Percentiles rank a stretch among this genome's conserved stretches.
Conservation (phyloP, 495 filamentous ascomycete genomes). For the Annulohypoxylon bovei region DNA sequence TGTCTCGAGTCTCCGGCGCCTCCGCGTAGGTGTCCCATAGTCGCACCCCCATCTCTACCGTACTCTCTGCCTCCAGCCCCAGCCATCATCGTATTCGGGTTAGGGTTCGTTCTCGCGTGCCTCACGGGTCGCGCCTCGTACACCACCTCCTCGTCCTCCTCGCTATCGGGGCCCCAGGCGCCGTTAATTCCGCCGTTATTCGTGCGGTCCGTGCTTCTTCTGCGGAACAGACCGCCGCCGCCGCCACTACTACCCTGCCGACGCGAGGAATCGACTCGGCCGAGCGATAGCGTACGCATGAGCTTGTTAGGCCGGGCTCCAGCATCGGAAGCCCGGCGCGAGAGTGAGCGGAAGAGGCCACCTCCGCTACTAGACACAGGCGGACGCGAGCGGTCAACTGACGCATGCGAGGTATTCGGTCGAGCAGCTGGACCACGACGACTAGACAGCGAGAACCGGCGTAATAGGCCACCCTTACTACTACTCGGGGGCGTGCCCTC, state of each 20-base stretch:
- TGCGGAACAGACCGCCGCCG: slow-evolving; percentile 48
- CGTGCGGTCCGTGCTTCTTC: slow-evolving; percentile 56
- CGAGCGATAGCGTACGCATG: slow-evolving; percentile 71
- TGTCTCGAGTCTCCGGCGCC: slow-evolving; percentile 35
- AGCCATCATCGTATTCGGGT: not conserved
- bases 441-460: slow-evolving; percentile 51
- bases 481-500: slow-evolving; percentile 44
- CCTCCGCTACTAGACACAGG: slow-evolving; percentile 42
- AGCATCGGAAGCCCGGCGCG: slow-evolving; percentile 47
- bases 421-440: slow-evolving; percentile 35
- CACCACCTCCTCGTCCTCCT: slow-evolving; percentile 50
- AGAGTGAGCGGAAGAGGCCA: slow-evolving; percentile 51
- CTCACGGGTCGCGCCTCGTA: slow-evolving; percentile 39
- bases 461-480: slow-evolving; percentile 47
- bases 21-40: slow-evolving; percentile 50
- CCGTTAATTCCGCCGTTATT: slow-evolving; percentile 65
- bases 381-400: slow-evolving; percentile 45
- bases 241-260: slow-evolving; percentile 61
- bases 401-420: slow-evolving; percentile 32
- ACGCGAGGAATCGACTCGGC: slow-evolving; percentile 60
- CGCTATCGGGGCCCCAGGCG: slow-evolving; percentile 53
- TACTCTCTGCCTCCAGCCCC: slow-evolving; percentile 1
- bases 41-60: not conserved
- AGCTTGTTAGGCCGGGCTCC: slow-evolving; percentile 55
- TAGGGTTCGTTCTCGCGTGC: not conserved